Conservation (phyloP, 306 rosid genomes). For the Prunus dulcis region DNA sequence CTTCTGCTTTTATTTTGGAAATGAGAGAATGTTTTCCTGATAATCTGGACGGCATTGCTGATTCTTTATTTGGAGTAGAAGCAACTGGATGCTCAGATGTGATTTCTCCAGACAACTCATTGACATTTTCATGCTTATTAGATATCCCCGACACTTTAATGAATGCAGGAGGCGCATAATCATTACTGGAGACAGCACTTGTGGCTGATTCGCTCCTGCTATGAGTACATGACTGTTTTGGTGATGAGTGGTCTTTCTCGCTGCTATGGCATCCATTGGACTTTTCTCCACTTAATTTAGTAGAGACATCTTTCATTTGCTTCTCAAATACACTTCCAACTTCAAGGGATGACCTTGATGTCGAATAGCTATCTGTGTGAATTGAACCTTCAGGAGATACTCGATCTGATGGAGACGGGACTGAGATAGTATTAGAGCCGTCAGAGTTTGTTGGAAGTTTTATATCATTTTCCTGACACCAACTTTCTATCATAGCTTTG, state of each 20-base stretch:
- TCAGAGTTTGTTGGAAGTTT: conserved; percentile 34
- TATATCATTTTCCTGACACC: conserved; percentile 84
- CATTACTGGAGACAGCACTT: conserved; percentile 67
- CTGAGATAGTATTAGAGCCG: conserved; percentile 21
- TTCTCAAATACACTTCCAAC: conserved; percentile 51
- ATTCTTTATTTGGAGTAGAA: conserved; percentile 39
- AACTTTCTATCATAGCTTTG: conserved; percentile 83
- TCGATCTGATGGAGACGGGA: conserved; percentile 35
- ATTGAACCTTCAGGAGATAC: conserved; percentile 35
- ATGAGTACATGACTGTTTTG: conserved; percentile 54
- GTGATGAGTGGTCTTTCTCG: conserved; percentile 50
- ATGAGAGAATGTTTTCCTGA: conserved; percentile 42
- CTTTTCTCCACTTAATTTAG: conserved; percentile 39
- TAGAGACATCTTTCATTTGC: conserved; percentile 38
- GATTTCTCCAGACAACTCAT: conserved; percentile 53
- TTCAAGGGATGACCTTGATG: conserved; percentile 55
- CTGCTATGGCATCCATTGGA: conserved; percentile 38
- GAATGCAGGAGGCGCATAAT: conserved; percentile 46
- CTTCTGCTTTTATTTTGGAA: conserved; percentile 32
- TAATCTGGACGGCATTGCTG: conserved; percentile 27
- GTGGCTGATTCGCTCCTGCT: conserved; percentile 82
- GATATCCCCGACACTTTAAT: conserved; percentile 47
- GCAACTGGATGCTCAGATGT: conserved; percentile 36
- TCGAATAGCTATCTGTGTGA: conserved; percentile 45
- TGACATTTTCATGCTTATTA: conserved; percentile 35